A percentile compares a stretch with the other conserved stretches of the same genome.
These are phyloP conservation scores for Lactifluus pinguis DNA, from an alignment of 768 basidiomycete genomes.

Conservation along the genomic window DNA sequence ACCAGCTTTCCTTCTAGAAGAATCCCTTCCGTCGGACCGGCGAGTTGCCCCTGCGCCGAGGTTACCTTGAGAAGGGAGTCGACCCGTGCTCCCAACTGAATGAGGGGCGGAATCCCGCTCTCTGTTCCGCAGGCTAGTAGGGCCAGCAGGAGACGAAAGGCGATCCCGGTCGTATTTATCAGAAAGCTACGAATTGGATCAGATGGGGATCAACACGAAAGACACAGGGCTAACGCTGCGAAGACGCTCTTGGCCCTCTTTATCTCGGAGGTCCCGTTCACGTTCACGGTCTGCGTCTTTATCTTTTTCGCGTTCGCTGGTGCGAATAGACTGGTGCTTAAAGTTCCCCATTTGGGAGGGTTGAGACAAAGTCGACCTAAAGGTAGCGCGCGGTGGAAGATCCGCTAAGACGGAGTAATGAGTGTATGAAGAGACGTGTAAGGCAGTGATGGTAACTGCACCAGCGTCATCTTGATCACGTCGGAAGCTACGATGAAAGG, in stretches of 20 bases:
- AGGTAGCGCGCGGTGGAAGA: constrained; percentile 51
- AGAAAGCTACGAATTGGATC: constrained; percentile 47
- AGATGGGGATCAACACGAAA: neutral
- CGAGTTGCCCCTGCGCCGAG: constrained; percentile 34
- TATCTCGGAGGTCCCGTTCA: constrained; percentile 53
- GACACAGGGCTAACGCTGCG: constrained; percentile 49
- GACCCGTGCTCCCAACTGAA: constrained; percentile 35
- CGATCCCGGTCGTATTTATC: constrained; percentile 85
- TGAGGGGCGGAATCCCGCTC: constrained; percentile 63
- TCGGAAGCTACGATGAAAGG: constrained; percentile 44
- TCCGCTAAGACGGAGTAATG: constrained; percentile 27
- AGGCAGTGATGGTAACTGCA: constrained; percentile 24
- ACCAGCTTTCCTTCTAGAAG: constrained; percentile 56
- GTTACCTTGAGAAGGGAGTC: constrained; percentile 29
- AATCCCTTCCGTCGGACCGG: constrained; percentile 50
- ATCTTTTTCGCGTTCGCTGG: constrained; percentile 43
- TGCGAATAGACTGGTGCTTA: constrained; percentile 76
- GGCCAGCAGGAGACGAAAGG: constrained; percentile 40
- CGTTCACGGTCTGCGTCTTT: constrained; percentile 37
- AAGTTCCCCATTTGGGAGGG: constrained; percentile 92
- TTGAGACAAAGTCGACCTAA: constrained; percentile 64
- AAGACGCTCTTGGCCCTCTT: constrained; percentile 70
- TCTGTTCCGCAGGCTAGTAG: constrained; percentile 44
- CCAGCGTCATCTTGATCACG: constrained; percentile 71
- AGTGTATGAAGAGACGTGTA: constrained; percentile 5